Conservation (phyloP, 441 rosid species). For the Gossypium gossypioides region DNA sequence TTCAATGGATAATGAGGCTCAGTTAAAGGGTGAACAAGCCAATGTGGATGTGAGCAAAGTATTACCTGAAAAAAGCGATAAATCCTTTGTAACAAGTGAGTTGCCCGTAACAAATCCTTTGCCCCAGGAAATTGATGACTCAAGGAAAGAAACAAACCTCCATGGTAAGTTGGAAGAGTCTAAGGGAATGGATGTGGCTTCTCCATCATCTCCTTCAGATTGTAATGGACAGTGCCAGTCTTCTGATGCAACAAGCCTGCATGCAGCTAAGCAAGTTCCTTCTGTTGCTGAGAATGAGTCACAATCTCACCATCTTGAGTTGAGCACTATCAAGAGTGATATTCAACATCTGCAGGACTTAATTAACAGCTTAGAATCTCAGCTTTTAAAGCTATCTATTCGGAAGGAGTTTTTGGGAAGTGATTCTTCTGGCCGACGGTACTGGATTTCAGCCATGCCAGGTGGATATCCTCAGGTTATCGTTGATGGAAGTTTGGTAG, state of each 20-base stretch:
- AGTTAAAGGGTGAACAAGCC: conserved; percentile 23
- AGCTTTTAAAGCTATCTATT: conserved; percentile 55
- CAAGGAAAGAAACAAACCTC: conserved; percentile 25
- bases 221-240: conserved; percentile 25
- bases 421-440: conserved; percentile 73
- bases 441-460: conserved; percentile 66
- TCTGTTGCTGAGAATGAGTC: conserved; percentile 40
- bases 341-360: conserved; percentile 49
- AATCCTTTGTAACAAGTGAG: conserved; percentile 27
- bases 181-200: conserved; percentile 21
- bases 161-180: conserved; percentile 28
- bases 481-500: conserved; percentile 66
- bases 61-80: conserved; percentile 27
- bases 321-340: conserved; percentile 46
- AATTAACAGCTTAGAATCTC: conserved; percentile 48
- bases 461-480: conserved; percentile 45
- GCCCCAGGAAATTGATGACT: conserved; percentile 25
- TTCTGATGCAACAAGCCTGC: conserved; percentile 25
- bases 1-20: conserved; percentile 15
- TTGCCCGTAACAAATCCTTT: conserved; percentile 30
- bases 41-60: conserved; percentile 23
- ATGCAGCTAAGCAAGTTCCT: conserved; percentile 29
- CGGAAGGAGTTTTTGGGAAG: conserved; percentile 83
- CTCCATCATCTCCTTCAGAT: conserved; percentile 20
- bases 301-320: conserved; percentile 45